Conservation (phyloP, 2,329 filamentous ascomycete genomes). For the Penicillium sp. region DNA sequence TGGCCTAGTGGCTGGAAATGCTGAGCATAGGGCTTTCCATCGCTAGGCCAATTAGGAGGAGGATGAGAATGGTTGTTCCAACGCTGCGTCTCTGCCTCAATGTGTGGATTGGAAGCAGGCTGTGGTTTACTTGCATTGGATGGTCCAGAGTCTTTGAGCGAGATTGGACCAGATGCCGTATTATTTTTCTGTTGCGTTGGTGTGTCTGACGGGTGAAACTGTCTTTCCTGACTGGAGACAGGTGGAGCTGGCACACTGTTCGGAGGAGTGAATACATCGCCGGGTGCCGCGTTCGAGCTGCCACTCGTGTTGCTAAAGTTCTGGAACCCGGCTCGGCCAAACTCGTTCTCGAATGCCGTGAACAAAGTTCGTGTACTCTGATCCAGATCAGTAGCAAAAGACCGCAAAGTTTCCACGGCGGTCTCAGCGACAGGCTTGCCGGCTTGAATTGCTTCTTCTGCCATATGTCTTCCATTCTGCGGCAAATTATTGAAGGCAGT, state of each 20-base stretch:
- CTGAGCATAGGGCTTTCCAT: too few relatives aligned
- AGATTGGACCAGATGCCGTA: background rate
- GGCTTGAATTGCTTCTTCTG: conserved; percentile 35
- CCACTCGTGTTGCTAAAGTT: conserved; percentile 7
- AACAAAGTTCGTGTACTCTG: conserved; percentile 40
- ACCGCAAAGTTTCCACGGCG: conserved; percentile 38
- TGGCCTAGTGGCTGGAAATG: background rate
- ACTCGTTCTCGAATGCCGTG: conserved; percentile 37
- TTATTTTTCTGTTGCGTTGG: background rate
- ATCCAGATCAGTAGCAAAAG: conserved; percentile 42
- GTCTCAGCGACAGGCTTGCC: conserved; percentile 38
- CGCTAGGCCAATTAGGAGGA: background rate
- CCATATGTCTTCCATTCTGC: conserved; percentile 32
- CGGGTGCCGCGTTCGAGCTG: conserved; percentile 1
- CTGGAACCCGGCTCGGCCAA: conserved; percentile 21
- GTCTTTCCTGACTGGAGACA: background rate
- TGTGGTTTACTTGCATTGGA: background rate
- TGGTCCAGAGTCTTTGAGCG: background rate
- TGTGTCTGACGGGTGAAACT: background rate
- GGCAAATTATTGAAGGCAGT: conserved; percentile 40
- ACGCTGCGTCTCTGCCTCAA: background rate
- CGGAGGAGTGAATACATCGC: background rate
- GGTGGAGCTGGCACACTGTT: background rate
- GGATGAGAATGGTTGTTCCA: background rate
- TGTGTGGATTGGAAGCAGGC: background rate